A percentile compares a stretch with the other conserved stretches of the same genome.
phyloP scores from a whole-genome alignment of 2,329 filamentous ascomycete genomes.

The Aureobasidium pullulans region DNA sequence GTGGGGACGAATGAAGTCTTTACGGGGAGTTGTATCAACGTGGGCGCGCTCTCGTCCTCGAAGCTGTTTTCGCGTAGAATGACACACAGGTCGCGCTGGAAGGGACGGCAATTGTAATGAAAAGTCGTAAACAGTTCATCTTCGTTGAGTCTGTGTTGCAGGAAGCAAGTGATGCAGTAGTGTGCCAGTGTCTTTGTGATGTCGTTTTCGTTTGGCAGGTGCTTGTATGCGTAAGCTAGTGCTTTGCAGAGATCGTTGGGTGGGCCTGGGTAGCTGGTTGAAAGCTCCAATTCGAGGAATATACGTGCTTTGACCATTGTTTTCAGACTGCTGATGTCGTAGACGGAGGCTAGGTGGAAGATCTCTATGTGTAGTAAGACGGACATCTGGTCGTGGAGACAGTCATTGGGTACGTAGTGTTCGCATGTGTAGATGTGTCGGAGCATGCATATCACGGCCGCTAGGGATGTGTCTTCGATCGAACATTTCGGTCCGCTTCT shows the following conservation, averaged over 20 bases:
- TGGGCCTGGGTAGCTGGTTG: slow-evolving; percentile 30
- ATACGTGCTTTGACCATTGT: slow-evolving; percentile 34
- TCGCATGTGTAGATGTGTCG: slow-evolving; percentile 35
- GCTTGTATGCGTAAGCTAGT: slow-evolving; percentile 28
- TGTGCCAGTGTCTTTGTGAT: slow-evolving; percentile 35
- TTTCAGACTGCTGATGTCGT: slow-evolving; percentile 33
- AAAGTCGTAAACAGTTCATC: slow-evolving; percentile 31
- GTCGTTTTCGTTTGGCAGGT: slow-evolving; percentile 22
- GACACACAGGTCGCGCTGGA: slow-evolving; percentile 35
- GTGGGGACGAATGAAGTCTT: slow-evolving; percentile 14
- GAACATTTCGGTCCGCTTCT: slow-evolving; percentile 27
- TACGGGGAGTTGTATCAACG: slow-evolving; percentile 26
- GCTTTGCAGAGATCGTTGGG: slow-evolving; percentile 34
- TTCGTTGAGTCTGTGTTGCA: slow-evolving; percentile 28
- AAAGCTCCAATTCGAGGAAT: slow-evolving; percentile 31
- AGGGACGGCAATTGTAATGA: slow-evolving; percentile 30
- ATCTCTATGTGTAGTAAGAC: slow-evolving; percentile 35
- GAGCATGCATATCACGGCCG: slow-evolving; percentile 31
- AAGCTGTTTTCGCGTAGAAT: slow-evolving; percentile 32
- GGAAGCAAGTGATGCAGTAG: slow-evolving; percentile 36
- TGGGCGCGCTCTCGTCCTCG: slow-evolving; percentile 29
- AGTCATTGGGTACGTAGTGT: slow-evolving; percentile 26
- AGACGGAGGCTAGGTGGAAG: slow-evolving; percentile 34
- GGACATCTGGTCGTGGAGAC: slow-evolving; percentile 22
- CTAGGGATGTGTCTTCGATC: slow-evolving; percentile 30